These are phyloP conservation scores for Leccinellum luteum DNA, from an alignment of 768 basidiomycete genomes.

Conservation along the genomic window DNA sequence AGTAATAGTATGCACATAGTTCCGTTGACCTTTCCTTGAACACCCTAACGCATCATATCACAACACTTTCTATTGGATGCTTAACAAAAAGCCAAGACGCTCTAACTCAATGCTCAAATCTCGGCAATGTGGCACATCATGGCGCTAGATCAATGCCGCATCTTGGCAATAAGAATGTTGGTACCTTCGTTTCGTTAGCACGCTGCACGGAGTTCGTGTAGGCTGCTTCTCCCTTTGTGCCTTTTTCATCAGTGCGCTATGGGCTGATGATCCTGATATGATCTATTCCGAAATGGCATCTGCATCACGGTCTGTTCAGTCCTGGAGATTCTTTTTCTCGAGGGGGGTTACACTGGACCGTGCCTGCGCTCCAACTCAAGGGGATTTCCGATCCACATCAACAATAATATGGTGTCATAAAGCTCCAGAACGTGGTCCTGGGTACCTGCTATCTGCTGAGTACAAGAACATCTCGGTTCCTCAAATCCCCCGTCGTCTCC, in stretches of 20 bases:
- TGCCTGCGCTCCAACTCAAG: background rate
- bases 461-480: background rate
- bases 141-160: background rate
- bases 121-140: background rate
- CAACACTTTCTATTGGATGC: background rate
- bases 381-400: background rate
- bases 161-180: background rate
- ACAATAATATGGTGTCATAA: background rate
- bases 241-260: conserved; percentile 8
- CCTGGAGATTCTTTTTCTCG: background rate
- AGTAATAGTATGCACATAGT: background rate
- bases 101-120: background rate
- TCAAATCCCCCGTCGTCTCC: background rate
- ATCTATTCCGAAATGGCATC: conserved; percentile 12
- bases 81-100: background rate
- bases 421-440: background rate
- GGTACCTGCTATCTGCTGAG: background rate
- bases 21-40: background rate
- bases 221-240: conserved; percentile 1
- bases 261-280: background rate
- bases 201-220: background rate
- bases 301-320: background rate
- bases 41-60: background rate
- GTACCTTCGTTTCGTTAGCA: background rate
- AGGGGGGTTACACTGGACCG: background rate